Conservation (phyloP, 768 basidiomycete genomes). For the Pholiota molesta region DNA sequence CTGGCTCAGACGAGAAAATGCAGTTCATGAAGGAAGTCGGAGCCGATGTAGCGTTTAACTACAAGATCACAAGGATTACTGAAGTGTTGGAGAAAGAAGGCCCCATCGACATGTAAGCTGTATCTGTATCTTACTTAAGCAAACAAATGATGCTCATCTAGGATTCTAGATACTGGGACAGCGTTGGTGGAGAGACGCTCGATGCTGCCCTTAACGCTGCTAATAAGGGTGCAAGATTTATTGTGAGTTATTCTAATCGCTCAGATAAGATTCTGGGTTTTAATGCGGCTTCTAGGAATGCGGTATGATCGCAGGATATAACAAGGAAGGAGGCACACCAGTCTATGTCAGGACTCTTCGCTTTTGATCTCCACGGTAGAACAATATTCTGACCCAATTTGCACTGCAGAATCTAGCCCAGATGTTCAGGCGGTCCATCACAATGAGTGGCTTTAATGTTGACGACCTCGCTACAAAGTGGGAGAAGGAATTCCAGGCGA, state of each 20-base stretch:
- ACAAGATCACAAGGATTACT: conserved; percentile 58
- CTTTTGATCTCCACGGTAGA: not conserved
- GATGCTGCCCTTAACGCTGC: conserved; percentile 57
- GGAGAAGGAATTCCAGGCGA: conserved; percentile 40
- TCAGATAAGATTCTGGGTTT: not conserved
- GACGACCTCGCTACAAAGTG: conserved; percentile 32
- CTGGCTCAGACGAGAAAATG: conserved; percentile 78
- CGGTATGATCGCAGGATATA: conserved; percentile 44
- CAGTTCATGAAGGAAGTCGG: conserved; percentile 61
- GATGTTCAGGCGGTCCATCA: conserved; percentile 42
- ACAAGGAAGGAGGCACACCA: conserved; percentile 29
- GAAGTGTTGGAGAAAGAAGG: conserved; percentile 61
- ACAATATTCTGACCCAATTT: not conserved
- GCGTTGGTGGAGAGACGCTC: conserved; percentile 62
- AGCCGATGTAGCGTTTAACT: conserved; percentile 74
- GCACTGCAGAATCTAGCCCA: conserved; percentile 35
- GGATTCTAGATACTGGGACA: conserved; percentile 51
- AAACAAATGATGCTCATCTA: not conserved
- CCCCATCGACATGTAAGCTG: conserved; percentile 45
- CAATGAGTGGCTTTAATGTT: conserved; percentile 39
- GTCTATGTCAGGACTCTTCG: conserved; percentile 26
- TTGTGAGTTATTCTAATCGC: conserved; percentile 35
- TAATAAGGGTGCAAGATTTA: conserved; percentile 47
- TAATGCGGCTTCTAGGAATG: conserved; percentile 34
- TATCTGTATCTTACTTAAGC: not conserved